Conservation (phyloP, 2,329 filamentous ascomycete species). For the Lizonia empirigonia region DNA sequence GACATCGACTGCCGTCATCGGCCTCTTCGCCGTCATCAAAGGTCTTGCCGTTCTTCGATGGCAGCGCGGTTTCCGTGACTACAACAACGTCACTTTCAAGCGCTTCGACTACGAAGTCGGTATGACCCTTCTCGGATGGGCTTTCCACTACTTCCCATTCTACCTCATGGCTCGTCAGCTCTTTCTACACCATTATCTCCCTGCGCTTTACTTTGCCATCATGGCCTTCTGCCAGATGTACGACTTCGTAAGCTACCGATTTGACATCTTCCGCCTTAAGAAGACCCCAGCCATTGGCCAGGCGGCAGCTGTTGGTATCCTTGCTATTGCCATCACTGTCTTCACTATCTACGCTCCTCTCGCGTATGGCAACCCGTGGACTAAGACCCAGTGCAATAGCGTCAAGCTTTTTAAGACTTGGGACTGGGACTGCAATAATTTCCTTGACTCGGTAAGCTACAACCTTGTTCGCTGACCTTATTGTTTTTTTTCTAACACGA, state of each 20-base stretch:
- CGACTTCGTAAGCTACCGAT: conserved; percentile 80
- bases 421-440: conserved; percentile 99
- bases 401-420: conserved; percentile 87
- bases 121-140: conserved; percentile 88
- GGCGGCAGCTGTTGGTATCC: conserved; percentile 72
- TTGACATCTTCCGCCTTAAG: conserved; percentile 70
- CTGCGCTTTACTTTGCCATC: conserved; percentile 92
- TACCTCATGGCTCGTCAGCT: conserved; percentile 97
- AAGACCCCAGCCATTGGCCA: conserved; percentile 76
- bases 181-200: conserved; percentile 98
- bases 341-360: conserved; percentile 89
- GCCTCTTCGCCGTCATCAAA: conserved; percentile 82
- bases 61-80: conserved; percentile 92
- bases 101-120: conserved; percentile 98
- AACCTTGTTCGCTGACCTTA: conserved; percentile 17
- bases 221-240: conserved; percentile 87
- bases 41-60: conserved; percentile 84
- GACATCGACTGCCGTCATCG: conserved; percentile 78
- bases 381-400: conserved; percentile 80
- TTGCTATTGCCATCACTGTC: conserved; percentile 73
- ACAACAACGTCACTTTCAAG: conserved; percentile 81
- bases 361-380: conserved; percentile 94
- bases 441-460: conserved; percentile 79
- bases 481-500: conserved; percentile 9
- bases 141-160: conserved; percentile 98